Evolutionary conservation across 345 rosid genomes (phyloP).

Genomic region (Boechera stricta): DNA sequence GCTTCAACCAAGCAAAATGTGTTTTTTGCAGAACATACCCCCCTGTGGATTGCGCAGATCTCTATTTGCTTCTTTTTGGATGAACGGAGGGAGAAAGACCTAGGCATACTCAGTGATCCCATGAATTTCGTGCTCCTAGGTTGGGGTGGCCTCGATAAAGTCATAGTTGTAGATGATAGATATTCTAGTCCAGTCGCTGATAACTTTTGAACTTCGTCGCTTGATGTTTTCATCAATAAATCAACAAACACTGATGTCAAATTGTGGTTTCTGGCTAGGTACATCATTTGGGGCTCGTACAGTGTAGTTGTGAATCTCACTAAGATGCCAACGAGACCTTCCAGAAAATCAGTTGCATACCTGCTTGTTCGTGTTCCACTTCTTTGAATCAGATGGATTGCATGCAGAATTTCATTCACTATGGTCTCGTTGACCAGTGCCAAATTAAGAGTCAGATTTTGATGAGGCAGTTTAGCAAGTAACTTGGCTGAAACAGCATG

Average conservation of each 20-base stretch:
- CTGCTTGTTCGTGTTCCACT: conserved; percentile 67
- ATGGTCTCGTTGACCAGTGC: conserved; percentile 58
- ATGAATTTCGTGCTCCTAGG: conserved; percentile 51
- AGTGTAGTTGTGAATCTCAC: conserved; percentile 88
- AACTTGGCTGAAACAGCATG: conserved; percentile 76
- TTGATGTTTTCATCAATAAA: conserved; percentile 71
- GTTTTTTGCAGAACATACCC: conserved; percentile 74
- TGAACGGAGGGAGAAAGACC: conserved; percentile 53
- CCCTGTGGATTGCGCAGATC: conserved; percentile 76
- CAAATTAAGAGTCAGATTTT: conserved; percentile 76
- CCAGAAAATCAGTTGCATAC: conserved; percentile 70
- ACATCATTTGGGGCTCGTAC: conserved; percentile 69
- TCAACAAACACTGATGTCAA: conserved; percentile 75
- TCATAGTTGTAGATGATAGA: conserved; percentile 69
- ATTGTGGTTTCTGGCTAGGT: conserved; percentile 68
- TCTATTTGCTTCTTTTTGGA: conserved; percentile 53
- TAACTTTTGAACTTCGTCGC: conserved; percentile 82
- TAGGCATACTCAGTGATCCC: conserved; percentile 54
- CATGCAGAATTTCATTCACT: conserved; percentile 63
- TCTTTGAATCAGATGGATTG: conserved; percentile 59
- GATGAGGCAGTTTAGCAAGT: conserved; percentile 82
- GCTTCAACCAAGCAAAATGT: conserved; percentile 93
- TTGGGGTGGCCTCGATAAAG: conserved; percentile 61
- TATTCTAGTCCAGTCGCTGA: conserved; percentile 83
- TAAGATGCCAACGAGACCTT: conserved; percentile 81